Conservation (phyloP, 202 grass and related monocot genomes). For the Panicum virgatum region DNA sequence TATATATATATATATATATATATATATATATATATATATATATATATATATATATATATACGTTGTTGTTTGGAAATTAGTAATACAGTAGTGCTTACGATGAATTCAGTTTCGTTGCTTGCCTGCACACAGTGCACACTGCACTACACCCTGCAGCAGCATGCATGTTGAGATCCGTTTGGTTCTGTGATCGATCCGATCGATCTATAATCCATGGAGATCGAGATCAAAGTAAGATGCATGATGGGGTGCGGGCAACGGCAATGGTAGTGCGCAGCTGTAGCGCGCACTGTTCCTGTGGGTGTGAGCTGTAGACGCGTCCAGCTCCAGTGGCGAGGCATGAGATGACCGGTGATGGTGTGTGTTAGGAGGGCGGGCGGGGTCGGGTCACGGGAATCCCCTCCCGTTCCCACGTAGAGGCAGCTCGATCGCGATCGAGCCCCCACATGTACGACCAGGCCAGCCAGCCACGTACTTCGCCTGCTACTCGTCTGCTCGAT, state of each 20-base stretch:
- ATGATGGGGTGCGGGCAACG: neutral
- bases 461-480: neutral
- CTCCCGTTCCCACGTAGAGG: neutral
- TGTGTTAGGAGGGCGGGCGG: slow-evolving; percentile 15
- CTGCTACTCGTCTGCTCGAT: neutral
- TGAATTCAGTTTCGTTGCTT: neutral
- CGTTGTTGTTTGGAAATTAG: no score
- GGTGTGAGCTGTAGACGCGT: slow-evolving; percentile 43
- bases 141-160: neutral
- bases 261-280: neutral
- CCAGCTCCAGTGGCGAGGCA: neutral
- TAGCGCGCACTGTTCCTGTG: slow-evolving; percentile 38
- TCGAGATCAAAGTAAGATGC: no score
- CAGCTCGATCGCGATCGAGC: slow-evolving; percentile 11
- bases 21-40: no score
- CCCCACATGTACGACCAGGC: neutral
- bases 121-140: neutral
- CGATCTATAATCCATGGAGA: neutral
- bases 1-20: no score
- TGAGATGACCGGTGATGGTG: neutral
- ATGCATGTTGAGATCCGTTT: neutral
- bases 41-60: no score
- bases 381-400: slow-evolving; percentile 43
- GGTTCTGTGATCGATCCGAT: no score
- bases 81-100: neutral